Conservation (phyloP, 768 basidiomycete genomes). For the Rhizopogon vulgaris region DNA sequence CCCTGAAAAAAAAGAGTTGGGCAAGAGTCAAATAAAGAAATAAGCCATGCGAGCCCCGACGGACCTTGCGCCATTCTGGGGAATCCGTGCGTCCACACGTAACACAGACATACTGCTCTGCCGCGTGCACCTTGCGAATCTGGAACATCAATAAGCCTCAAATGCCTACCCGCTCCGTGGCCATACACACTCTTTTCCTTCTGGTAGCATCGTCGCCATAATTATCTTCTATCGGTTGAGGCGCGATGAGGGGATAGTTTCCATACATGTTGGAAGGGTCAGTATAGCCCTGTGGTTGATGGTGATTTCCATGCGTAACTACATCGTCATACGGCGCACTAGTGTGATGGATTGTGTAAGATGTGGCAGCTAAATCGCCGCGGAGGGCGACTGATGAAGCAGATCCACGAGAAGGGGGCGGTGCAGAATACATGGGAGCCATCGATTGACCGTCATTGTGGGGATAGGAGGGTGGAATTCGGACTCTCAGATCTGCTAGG, state of each 20-base stretch:
- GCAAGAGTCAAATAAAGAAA: conserved; percentile 11
- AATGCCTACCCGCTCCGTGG: background rate
- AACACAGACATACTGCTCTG: conserved; percentile 79
- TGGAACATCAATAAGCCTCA: conserved; percentile 5
- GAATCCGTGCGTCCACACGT: conserved; percentile 94
- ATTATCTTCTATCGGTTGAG: conserved; percentile 30
- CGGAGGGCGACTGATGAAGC: conserved; percentile 11
- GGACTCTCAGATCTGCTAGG: conserved; percentile 37
- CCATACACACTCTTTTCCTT: conserved; percentile 54
- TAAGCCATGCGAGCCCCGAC: background rate
- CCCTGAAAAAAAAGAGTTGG: conserved; percentile 43
- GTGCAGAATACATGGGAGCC: conserved; percentile 19
- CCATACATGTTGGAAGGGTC: conserved; percentile 16
- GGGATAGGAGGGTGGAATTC: conserved; percentile 13
- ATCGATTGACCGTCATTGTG: conserved; percentile 10
- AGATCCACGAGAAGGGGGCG: conserved; percentile 20
- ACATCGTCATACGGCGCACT: conserved; percentile 13
- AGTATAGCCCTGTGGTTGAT: conserved; percentile 7
- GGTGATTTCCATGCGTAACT: conserved; percentile 6
- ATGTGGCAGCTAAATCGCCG: conserved; percentile 8
- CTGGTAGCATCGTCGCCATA: conserved; percentile 44
- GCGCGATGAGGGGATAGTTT: conserved; percentile 9
- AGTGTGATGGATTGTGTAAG: conserved; percentile 12
- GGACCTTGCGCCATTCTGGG: conserved; percentile 93
- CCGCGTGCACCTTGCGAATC: conserved; percentile 34